Base-by-base conservation (phyloP, 2,329 filamentous ascomycete species). In the Diplodia mutila region DNA sequence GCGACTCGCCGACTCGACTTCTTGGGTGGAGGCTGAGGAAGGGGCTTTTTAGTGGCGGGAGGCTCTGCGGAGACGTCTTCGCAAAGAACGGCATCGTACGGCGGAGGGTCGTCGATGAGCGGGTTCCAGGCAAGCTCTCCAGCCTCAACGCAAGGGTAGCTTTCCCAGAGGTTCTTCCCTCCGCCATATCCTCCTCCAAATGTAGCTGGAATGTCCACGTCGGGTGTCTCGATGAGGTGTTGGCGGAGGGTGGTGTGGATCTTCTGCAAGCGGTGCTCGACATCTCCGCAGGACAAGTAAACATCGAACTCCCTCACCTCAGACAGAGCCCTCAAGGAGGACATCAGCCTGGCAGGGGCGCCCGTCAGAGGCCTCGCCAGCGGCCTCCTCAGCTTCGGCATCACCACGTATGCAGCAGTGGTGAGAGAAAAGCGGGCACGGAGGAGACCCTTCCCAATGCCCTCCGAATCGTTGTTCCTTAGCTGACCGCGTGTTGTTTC, bases 371-470 rank as follows among this genome's bases (percentile, higher is more conserved):
- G 57, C 4, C 12, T 61, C 25, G 57, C 57, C 39, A 61, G n/a
- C 57, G 57, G 57, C 57, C 57, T 48, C 2, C 57, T 25, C 4
- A 61, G 57, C 39, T 61, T 61, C 2, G 57, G 57, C 57, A 61
- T 61, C 8, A 61, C 39, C 6, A 61, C 39, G 39, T 61, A 61
- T 7, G 57, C 57, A 49, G 57, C 16, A 32, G 8, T 48, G 8
- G 16, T n/a, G 57, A 61, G 57, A 39, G 57, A 61, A 61, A 61
- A 61, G 23, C 57, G 37, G 29, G 39, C 57, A 1, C 16, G 57
- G 23, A 61, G 21, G 25, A 61, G 25, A 21, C 57, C 57, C 6
- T 48, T 21, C 39, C 27, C 7, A 32, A 32, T 1, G 25, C 21
- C 7, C 9, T 23, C 34, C 14, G 16, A 18, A 6, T 32, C 4